These are phyloP conservation scores for Irpex sp. DNA, from an alignment of 1,284 basidiomycete species.

Conservation along the genomic window DNA sequence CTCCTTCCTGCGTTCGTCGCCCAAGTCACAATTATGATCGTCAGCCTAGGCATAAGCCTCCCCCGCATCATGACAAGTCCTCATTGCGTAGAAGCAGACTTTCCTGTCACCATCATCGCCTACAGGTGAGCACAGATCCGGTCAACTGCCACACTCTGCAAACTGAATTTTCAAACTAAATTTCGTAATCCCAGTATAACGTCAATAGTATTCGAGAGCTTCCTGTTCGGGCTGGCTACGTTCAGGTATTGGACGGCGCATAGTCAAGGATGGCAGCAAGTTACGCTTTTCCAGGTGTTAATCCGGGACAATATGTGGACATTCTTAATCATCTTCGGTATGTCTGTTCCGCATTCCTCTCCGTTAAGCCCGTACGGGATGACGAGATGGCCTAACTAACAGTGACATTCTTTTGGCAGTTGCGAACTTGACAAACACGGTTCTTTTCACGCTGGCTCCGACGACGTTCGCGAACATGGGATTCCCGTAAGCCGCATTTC, in stretches of 20 bases:
- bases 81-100: conserved; percentile 19
- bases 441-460: conserved; percentile 22
- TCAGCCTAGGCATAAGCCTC: conserved; percentile 22
- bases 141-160: not conserved
- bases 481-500: conserved; percentile 19
- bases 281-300: conserved; percentile 26
- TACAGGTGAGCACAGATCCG: conserved; percentile 22
- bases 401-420: conserved; percentile 10
- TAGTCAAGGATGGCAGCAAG: conserved; percentile 26
- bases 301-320: conserved; percentile 32
- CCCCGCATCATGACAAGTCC: conserved; percentile 21
- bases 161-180: not conserved
- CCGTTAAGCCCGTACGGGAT: not conserved
- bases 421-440: conserved; percentile 22
- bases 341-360: conserved; percentile 2
- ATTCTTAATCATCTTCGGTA: conserved; percentile 22
- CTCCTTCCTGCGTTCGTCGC: conserved; percentile 20
- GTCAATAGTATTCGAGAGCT: conserved; percentile 29
- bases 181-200: conserved; percentile 21
- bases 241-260: conserved; percentile 25
- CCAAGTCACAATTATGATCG: conserved; percentile 22
- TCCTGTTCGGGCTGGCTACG: conserved; percentile 31
- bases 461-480: conserved; percentile 20
- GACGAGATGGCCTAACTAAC: not conserved
- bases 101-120: conserved; percentile 22